Conservation (phyloP, 2,329 filamentous ascomycete genomes). For the Aspergillus brunneoviolaceus region DNA sequence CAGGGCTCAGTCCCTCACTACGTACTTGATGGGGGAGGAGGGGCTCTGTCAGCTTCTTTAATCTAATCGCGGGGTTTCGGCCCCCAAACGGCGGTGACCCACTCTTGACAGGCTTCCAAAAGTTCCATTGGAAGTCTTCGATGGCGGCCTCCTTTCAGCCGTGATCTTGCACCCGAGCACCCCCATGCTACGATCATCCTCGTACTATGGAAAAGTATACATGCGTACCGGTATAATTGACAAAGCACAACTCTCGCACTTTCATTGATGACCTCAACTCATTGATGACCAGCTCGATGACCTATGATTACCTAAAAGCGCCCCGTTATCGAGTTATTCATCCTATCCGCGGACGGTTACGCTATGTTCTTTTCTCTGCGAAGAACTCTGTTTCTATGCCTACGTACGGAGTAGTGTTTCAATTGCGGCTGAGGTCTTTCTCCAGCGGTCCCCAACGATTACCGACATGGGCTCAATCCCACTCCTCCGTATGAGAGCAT, state of each 20-base stretch:
- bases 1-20: not conserved
- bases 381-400: too few relatives aligned
- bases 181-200: constrained; percentile 26
- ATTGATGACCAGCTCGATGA: too few relatives aligned
- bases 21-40: not conserved
- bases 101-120: constrained; percentile 28
- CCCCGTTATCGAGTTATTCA: too few relatives aligned
- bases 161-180: constrained; percentile 27
- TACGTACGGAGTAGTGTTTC: not conserved
- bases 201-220: constrained; percentile 4
- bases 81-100: constrained; percentile 22
- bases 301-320: too few relatives aligned
- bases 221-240: constrained; percentile 1
- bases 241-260: not conserved
- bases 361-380: too few relatives aligned
- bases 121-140: constrained; percentile 20
- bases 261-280: too few relatives aligned
- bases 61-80: constrained; percentile 15
- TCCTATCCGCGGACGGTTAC: too few relatives aligned
- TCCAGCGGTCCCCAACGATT: not conserved
- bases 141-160: constrained; percentile 17
- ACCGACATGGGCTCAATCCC: not conserved
- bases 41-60: constrained; percentile 3
- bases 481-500: not conserved
- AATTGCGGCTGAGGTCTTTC: not conserved